Evolutionary conservation across 305 asterid species (phyloP), one percentile per base, ranked within the genome.

Genomic region (Fraxinus paxiana): DNA sequence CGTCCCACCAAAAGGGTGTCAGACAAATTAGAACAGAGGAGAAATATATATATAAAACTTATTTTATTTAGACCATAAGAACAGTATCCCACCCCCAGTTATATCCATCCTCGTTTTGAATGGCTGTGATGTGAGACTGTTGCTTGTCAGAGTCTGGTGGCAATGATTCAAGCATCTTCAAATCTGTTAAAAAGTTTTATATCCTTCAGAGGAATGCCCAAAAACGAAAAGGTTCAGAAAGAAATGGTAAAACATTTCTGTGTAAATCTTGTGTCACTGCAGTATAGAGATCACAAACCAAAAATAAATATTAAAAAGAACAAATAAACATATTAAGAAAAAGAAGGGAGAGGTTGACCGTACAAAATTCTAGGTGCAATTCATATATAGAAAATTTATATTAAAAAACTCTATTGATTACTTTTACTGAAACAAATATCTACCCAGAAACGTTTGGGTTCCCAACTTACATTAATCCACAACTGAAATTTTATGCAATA

Each of bases 81-180:
- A 81, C 79, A 79, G 69, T 56, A 82, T 85, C 96, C 82, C 83
- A 96, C 99, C 99, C 99, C 99, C 99, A 94, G 77, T 96, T 96
- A 87, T 84, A 92, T 72, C 97, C 99, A 91, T 96, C 96, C 24
- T 87, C 88, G 81, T 92, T 81, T 87, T 96, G 94, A 84, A 92
- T 91, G 83, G 95, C 90, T 78, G 95, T 87, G 87, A 96, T 90
- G 79, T 81, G 82, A 84, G 93, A 92, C 82, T 96, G 99, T 82
- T 96, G 99, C 85, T 94, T 90, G 43, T 92, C 95, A 34, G 98
- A 96, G 88, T 96, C 97, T 0, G 96, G 92, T 75, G 96, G 94
- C 59, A 92, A 87, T 46, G 97, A 89, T 85, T 90, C 88, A 38
- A 96, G 99, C 82, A 73, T 77, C 89, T 90, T 87, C 81, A 83